Evolutionary conservation across 345 rosid genomes (phyloP).

Genomic region (Dovyalis caffra): DNA sequence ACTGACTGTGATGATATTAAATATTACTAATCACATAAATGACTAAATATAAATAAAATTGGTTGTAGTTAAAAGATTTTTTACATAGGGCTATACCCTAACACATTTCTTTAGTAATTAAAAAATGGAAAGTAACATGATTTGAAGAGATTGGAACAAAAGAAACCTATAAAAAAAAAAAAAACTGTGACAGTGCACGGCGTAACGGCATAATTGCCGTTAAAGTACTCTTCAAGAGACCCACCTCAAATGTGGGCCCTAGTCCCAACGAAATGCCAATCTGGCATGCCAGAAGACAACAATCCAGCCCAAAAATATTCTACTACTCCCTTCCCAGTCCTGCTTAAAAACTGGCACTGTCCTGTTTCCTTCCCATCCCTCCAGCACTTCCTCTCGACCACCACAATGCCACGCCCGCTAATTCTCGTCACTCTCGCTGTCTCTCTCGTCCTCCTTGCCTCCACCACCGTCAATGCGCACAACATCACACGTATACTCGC

Average conservation of each 20-base stretch:
- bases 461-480: constrained; percentile 15
- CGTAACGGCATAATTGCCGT: too few species aligned
- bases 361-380: not conserved
- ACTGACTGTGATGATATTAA: too few species aligned
- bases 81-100: too few species aligned
- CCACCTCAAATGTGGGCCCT: constrained; percentile 30
- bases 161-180: too few species aligned
- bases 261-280: constrained; percentile 22
- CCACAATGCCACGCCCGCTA: constrained; percentile 25
- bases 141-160: too few species aligned
- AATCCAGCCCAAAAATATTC: constrained; percentile 12
- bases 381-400: constrained; percentile 1
- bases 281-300: constrained; percentile 34
- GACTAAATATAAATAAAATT: too few species aligned
- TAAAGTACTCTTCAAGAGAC: not conserved
- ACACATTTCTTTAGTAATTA: too few species aligned
- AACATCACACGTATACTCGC: constrained; percentile 31
- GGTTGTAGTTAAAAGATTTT: too few species aligned
- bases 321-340: not conserved
- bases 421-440: constrained; percentile 16
- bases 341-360: too few species aligned
- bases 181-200: too few species aligned
- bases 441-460: constrained; percentile 15
- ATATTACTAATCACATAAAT: too few species aligned
- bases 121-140: too few species aligned